Evolutionary conservation across 2,329 filamentous ascomycete species (phyloP).

Genomic region (Sarocladium oryzae): DNA sequence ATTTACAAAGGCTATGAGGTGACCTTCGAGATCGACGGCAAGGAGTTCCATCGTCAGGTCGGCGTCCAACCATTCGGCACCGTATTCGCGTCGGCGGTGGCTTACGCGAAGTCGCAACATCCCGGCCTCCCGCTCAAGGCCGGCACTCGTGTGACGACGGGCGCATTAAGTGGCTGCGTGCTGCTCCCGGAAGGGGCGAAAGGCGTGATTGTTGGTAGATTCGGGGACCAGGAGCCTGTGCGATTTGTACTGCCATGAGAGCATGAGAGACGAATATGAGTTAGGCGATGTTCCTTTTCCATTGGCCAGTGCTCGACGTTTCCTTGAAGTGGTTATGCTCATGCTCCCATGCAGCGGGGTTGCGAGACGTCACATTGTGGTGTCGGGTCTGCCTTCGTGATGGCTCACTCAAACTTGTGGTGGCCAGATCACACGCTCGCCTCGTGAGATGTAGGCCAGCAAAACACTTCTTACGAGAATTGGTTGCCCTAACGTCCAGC

Average conservation of each 20-base stretch:
- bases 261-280: not conserved
- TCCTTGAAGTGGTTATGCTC: too few relatives aligned
- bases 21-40: not conserved
- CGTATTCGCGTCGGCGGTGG: not conserved
- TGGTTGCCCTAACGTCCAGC: too few relatives aligned
- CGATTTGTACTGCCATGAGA: not conserved
- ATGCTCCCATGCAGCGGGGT: too few relatives aligned
- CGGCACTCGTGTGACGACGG: not conserved
- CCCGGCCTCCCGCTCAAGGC: slow-evolving; percentile 4
- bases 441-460: too few relatives aligned
- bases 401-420: too few relatives aligned
- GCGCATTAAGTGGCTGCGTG: slow-evolving; percentile 2
- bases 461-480: too few relatives aligned
- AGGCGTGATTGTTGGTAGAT: not conserved
- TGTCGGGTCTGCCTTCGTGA: too few relatives aligned
- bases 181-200: not conserved
- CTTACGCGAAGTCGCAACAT: slow-evolving; percentile 2
- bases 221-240: not conserved
- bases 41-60: slow-evolving; percentile 3
- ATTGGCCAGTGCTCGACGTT: too few relatives aligned
- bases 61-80: not conserved
- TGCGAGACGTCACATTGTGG: too few relatives aligned
- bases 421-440: too few relatives aligned
- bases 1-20: not conserved
- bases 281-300: not conserved